Evolutionary conservation across 495 filamentous ascomycete species (phyloP).

Genomic region (Cercophora sp.): DNA sequence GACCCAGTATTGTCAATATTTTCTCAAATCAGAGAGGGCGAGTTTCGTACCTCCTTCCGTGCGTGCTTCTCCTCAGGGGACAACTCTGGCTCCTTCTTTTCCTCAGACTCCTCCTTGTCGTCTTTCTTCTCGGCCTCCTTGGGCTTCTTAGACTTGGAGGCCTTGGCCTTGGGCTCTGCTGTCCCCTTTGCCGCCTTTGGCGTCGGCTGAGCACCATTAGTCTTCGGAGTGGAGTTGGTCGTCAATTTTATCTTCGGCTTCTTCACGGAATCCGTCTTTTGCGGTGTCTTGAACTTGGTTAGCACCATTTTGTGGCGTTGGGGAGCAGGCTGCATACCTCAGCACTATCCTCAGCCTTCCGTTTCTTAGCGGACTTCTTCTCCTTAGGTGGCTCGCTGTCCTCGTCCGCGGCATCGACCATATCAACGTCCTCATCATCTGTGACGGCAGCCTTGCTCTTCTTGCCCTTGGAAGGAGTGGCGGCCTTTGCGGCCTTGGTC

Average conservation of each 20-base stretch:
- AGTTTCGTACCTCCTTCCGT: constrained; percentile 55
- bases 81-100: constrained; percentile 48
- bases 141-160: constrained; percentile 62
- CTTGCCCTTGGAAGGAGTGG: constrained; percentile 63
- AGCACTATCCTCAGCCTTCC: constrained; percentile 63
- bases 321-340: constrained; percentile 49
- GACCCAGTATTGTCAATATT: constrained; percentile 17
- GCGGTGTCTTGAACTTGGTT: constrained; percentile 46
- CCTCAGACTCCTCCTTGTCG: constrained; percentile 50
- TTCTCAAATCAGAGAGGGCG: not conserved
- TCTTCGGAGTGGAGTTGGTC: constrained; percentile 49
- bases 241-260: constrained; percentile 62
- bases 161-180: constrained; percentile 52
- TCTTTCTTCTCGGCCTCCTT: constrained; percentile 61
- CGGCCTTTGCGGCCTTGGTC: constrained; percentile 50
- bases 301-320: constrained; percentile 14
- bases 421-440: constrained; percentile 68
- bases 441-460: constrained; percentile 45
- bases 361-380: constrained; percentile 62
- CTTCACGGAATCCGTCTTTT: constrained; percentile 63
- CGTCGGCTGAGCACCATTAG: constrained; percentile 45
- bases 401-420: constrained; percentile 60
- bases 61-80: constrained; percentile 42
- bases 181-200: constrained; percentile 48
- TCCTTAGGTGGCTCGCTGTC: constrained; percentile 40